A percentile compares a stretch with the other conserved stretches of the same genome.
phyloP scores from a whole-genome alignment of 345 rosid species.

The Arabidopsis suecica region DNA sequence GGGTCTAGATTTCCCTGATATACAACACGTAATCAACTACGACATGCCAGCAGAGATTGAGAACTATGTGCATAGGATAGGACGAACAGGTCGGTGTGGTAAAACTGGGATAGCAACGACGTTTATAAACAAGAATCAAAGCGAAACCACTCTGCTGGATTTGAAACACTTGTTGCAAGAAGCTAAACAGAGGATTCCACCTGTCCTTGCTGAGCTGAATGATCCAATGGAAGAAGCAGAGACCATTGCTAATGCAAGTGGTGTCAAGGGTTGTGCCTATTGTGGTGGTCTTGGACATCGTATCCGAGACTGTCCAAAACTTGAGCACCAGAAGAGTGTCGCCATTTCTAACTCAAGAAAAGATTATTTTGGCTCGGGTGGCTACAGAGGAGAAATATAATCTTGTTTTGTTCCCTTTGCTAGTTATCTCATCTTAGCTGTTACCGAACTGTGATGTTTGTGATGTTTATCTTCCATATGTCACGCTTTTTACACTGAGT shows the following conservation, averaged over 20 bases:
- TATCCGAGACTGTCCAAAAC: conserved; percentile 83
- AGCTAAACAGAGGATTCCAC: conserved; percentile 93
- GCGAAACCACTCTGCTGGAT: conserved; percentile 84
- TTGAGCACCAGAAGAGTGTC: conserved; percentile 86
- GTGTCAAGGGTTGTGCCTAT: conserved; percentile 92
- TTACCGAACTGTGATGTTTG: conserved; percentile 14
- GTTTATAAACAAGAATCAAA: conserved; percentile 94
- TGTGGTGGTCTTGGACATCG: conserved; percentile 97
- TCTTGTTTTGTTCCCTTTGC: conserved; percentile 11
- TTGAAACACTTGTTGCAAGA: conserved; percentile 89
- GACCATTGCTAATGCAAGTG: conserved; percentile 68
- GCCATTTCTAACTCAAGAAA: conserved; percentile 81
- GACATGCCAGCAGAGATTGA: conserved; percentile 98
- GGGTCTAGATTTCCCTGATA: conserved; percentile 91
- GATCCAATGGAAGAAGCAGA: conserved; percentile 94
- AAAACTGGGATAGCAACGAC: conserved; percentile 95
- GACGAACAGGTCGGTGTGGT: conserved; percentile 93
- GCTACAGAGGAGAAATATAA: conserved; percentile 83
- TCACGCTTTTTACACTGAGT: too few species aligned
- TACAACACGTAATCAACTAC: conserved; percentile 89
- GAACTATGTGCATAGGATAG: conserved; percentile 92
- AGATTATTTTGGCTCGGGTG: conserved; percentile 92
- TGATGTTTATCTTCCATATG: neutral
- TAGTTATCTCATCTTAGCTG: conserved; percentile 12
- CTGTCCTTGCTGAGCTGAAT: conserved; percentile 81